phyloP scores from a whole-genome alignment of 345 rosid species.

The Lumnitzera littorea region DNA sequence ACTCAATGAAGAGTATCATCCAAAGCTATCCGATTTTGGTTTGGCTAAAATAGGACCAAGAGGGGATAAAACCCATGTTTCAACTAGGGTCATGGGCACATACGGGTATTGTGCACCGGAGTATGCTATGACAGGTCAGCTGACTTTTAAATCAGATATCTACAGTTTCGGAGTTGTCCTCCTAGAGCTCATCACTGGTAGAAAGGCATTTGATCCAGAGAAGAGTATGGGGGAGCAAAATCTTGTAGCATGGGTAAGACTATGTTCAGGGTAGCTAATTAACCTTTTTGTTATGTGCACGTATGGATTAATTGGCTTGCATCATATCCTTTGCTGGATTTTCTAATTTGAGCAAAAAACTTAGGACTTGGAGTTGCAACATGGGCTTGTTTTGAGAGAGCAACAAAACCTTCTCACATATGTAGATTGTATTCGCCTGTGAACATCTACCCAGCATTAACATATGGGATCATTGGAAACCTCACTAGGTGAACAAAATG shows the following conservation, averaged over 20 bases:
- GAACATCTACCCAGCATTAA: too few relatives aligned
- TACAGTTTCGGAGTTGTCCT: slow-evolving; percentile 94
- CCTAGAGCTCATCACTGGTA: slow-evolving; percentile 82
- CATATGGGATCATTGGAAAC: too few relatives aligned
- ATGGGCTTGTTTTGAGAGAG: too few relatives aligned
- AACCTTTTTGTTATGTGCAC: neutral
- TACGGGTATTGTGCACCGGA: slow-evolving; percentile 96
- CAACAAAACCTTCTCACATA: too few relatives aligned
- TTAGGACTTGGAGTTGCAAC: too few relatives aligned
- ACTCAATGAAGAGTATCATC: slow-evolving; percentile 65
- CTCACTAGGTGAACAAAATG: too few relatives aligned
- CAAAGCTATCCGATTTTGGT: slow-evolving; percentile 89
- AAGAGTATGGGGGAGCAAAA: slow-evolving; percentile 53
- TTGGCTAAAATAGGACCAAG: slow-evolving; percentile 92
- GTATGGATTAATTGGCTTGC: neutral
- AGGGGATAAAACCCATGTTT: slow-evolving; percentile 87
- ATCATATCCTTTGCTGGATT: neutral
- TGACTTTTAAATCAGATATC: slow-evolving; percentile 82
- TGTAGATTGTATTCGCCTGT: too few relatives aligned
- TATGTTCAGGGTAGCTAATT: neutral
- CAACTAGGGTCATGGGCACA: slow-evolving; percentile 95
- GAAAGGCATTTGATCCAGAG: slow-evolving; percentile 63
- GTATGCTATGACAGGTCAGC: slow-evolving; percentile 92
- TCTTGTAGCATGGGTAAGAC: slow-evolving; percentile 85
- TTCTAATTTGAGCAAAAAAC: neutral